A percentile compares a stretch with the other conserved stretches of the same genome.
phyloP scores from a whole-genome alignment of 1,284 basidiomycete species.

The Athelia sp. region DNA sequence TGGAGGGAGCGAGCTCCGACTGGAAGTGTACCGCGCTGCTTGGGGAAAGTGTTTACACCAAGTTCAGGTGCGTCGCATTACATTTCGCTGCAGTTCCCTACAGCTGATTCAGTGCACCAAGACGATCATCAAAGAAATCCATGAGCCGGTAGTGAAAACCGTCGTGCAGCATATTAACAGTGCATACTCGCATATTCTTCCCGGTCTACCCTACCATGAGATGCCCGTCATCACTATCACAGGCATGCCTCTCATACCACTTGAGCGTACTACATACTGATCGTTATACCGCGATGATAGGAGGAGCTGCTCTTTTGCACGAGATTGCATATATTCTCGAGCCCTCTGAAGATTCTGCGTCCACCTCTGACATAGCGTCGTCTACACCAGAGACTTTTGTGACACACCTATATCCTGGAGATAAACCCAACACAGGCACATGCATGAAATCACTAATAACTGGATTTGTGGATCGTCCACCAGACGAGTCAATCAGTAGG shows the following conservation, averaged over 20 bases:
- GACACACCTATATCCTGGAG: constrained; percentile 51
- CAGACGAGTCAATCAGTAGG: constrained; percentile 15
- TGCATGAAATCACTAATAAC: constrained; percentile 54
- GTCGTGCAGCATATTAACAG: constrained; percentile 34
- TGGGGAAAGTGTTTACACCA: constrained; percentile 46
- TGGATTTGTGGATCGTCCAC: constrained; percentile 41
- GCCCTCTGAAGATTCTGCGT: constrained; percentile 12
- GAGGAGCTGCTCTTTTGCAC: constrained; percentile 37
- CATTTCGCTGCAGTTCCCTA: constrained; percentile 1
- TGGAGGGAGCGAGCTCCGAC: constrained; percentile 35
- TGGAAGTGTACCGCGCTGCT: constrained; percentile 40
- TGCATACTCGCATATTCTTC: constrained; percentile 34
- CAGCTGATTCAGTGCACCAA: constrained; percentile 15
- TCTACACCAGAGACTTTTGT: constrained; percentile 21
- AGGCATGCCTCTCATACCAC: constrained; percentile 29
- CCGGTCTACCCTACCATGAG: constrained; percentile 47
- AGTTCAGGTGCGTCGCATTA: constrained; percentile 33
- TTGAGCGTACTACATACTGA: constrained; percentile 21
- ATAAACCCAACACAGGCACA: constrained; percentile 47
- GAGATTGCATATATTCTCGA: constrained; percentile 36
- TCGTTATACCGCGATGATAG: constrained; percentile 16
- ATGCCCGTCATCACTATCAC: constrained; percentile 51
- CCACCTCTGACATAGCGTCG: constrained; percentile 4
- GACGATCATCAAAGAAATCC: constrained; percentile 39
- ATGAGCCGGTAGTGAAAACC: constrained; percentile 35